Percentiles rank a stretch among this genome's conserved stretches.
phyloP scores from a whole-genome alignment of 192 early-diverging fungal genomes.

The Chytriomyces confervae region DNA sequence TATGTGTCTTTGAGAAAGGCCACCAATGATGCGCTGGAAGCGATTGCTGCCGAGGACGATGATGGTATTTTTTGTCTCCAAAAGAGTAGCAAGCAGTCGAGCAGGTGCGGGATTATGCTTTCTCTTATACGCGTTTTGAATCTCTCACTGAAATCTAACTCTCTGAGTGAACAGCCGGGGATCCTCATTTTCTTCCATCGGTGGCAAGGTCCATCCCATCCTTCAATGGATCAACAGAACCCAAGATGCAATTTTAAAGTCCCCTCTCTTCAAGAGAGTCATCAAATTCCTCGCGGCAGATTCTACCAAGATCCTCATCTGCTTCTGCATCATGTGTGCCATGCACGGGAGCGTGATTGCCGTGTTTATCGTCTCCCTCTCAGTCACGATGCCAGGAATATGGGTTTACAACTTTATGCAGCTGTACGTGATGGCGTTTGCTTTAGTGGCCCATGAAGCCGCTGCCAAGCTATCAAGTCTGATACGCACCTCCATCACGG shows the following conservation, averaged over 20 bases:
- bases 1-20: conserved; percentile 20
- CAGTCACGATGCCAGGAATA: conserved; percentile 17
- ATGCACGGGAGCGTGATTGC: conserved; percentile 12
- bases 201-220: conserved; percentile 13
- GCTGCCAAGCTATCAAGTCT: not conserved
- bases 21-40: not conserved
- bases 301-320: conserved; percentile 22
- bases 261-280: not conserved
- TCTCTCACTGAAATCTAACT: too few relatives aligned
- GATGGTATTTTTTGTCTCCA: not conserved
- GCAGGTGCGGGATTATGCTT: not conserved
- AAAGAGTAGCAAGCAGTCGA: not conserved
- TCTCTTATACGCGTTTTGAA: not conserved
- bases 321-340: not conserved
- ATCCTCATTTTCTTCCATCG: conserved; percentile 6
- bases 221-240: not conserved
- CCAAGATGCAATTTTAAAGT: conserved; percentile 16
- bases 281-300: conserved; percentile 12
- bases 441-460: conserved; percentile 3
- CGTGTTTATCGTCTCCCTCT: conserved; percentile 21
- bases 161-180: not conserved
- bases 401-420: conserved; percentile 24
- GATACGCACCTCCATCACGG: conserved; percentile 17
- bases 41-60: not conserved
- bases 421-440: conserved; percentile 15